Evolutionary conservation across 768 basidiomycete genomes (phyloP).

Genomic region (Fibroporia radiculosa): DNA sequence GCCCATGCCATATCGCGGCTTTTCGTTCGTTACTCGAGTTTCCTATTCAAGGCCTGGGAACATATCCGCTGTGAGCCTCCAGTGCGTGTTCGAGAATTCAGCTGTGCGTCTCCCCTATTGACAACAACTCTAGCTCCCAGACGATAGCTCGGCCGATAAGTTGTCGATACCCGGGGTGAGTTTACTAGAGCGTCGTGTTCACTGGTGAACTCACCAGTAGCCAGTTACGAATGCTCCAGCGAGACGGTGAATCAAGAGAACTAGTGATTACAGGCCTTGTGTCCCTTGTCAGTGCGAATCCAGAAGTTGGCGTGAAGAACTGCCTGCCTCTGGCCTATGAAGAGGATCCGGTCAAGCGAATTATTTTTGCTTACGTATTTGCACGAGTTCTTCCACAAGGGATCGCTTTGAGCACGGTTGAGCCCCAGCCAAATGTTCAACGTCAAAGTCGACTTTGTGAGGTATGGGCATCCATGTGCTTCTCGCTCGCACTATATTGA

Average conservation of each 20-base stretch:
- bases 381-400: constrained; percentile 75
- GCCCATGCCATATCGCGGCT: constrained; percentile 66
- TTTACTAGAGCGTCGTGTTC: not conserved
- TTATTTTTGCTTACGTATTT: constrained; percentile 81
- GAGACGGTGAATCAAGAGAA: constrained; percentile 50
- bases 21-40: constrained; percentile 70
- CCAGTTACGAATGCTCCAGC: constrained; percentile 17
- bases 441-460: constrained; percentile 27
- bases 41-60: constrained; percentile 56
- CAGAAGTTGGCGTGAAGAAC: constrained; percentile 85
- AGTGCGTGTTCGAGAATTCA: constrained; percentile 11
- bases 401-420: constrained; percentile 63
- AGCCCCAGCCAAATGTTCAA: constrained; percentile 24
- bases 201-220: not conserved
- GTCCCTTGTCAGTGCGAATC: constrained; percentile 75
- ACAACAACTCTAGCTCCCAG: constrained; percentile 10
- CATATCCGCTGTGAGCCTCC: constrained; percentile 37
- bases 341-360: constrained; percentile 55
- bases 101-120: not conserved
- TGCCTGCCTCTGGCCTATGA: constrained; percentile 77
- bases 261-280: constrained; percentile 75
- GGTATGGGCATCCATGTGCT: constrained; percentile 21
- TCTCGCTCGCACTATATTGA: not conserved
- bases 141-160: constrained; percentile 22
- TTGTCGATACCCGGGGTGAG: constrained; percentile 18